Evolutionary conservation across 208 protist genomes (phyloP).

Genomic region (Paratrypanosoma confusum): DNA sequence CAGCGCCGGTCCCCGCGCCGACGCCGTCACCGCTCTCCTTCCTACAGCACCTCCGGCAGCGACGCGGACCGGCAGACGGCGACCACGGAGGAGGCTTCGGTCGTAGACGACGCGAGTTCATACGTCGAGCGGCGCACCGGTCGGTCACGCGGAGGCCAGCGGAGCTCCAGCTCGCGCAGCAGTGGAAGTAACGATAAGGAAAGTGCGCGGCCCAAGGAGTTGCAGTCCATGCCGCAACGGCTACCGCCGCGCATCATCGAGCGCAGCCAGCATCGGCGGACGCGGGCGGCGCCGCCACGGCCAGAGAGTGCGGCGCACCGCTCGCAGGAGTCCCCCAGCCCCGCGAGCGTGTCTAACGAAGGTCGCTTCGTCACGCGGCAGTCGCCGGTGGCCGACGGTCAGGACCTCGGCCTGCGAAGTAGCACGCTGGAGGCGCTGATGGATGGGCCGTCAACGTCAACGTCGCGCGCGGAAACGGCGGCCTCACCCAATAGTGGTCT

Average conservation of each 20-base stretch:
- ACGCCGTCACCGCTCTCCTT: slow-evolving; percentile 13
- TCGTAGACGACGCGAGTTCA: slow-evolving; percentile 29
- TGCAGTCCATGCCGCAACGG: slow-evolving; percentile 16
- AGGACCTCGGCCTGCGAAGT: neutral
- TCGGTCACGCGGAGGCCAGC: slow-evolving; percentile 11
- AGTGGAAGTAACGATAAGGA: slow-evolving; percentile 7
- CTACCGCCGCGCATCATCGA: slow-evolving; percentile 76
- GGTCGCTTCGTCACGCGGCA: neutral
- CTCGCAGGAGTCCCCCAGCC: too few species aligned
- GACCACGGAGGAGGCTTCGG: slow-evolving; percentile 70
- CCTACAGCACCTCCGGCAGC: slow-evolving; percentile 5
- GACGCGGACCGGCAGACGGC: slow-evolving; percentile 33
- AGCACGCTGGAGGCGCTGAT: neutral
- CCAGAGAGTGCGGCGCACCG: too few species aligned
- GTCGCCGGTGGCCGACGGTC: neutral
- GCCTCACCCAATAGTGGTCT: slow-evolving; percentile 2
- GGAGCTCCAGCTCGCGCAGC: slow-evolving; percentile 14
- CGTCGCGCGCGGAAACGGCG: slow-evolving; percentile 2
- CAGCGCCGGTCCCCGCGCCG: slow-evolving; percentile 23
- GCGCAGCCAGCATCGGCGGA: slow-evolving; percentile 65
- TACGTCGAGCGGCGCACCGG: slow-evolving; percentile 6
- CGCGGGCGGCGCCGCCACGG: slow-evolving; percentile 1
- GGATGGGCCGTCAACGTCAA: neutral
- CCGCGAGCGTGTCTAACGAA: too few species aligned
- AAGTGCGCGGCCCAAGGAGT: slow-evolving; percentile 2